Base-by-base conservation (phyloP, 345 rosid species). In the Odontarrhena argentea region DNA sequence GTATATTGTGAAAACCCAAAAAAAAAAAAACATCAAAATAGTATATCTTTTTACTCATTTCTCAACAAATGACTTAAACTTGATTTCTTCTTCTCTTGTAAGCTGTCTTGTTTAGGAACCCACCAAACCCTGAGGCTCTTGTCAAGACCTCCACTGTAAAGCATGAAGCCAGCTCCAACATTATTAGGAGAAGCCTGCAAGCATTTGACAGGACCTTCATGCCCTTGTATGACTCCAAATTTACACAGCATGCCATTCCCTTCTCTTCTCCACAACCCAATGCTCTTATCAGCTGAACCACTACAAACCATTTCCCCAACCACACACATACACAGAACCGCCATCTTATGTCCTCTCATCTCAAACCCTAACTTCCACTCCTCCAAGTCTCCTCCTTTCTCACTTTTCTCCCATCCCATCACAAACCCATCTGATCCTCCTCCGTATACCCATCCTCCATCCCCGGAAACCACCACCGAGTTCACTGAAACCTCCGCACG, bases 141-240 rank as follows among this genome's bases (percentile, higher is more conserved):
- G 51, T 95, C 99, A 66, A 91, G 87, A 40, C 99, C 80, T 22
- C 97, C 99, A 60, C 97, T 91, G 54, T 95, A 95, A 69, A 95
- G 85, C 82, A 87, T 76, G 83, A 94, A 91, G 32, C 92, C 86
- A 59, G 71, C 75, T 42, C 86, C 96, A 15, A 79, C 82, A 28
- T 75, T 69, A 5, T 75, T 66, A 0, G 81, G 74, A 25, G 86
- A 89, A 9, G 85, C 96, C 24, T 94, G 97, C 79, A 94, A 69
- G 59, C 99, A 94, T 78, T 88, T 94, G 8, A 94, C 93, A 0
- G 99, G 97, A 25, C 92, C 99, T 38, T 77, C 81, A 67, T 94
- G 99, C 0, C 99, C 99, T 34, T 48, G 78, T 9, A 94, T 81
- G 52, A 74, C 73, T 26, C 92, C 86, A 3, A 88, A 60, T 54